phyloP scores from a whole-genome alignment of 331 rosid genomes.

The Cucumis variabilis region DNA sequence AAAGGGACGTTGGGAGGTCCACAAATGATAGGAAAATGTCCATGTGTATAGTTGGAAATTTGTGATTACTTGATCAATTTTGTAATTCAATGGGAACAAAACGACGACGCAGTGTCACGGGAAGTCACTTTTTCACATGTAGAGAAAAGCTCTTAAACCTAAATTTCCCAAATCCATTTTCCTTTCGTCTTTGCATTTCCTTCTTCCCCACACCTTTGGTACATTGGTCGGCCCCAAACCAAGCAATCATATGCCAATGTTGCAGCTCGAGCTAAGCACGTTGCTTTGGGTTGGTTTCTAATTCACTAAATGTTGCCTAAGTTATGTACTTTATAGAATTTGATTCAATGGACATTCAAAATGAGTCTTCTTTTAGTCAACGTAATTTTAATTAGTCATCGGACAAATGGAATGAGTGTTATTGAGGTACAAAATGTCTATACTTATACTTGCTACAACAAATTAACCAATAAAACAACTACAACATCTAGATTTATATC shows the following conservation, averaged over 20 bases:
- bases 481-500: too few relatives aligned
- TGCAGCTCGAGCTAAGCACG: too few relatives aligned
- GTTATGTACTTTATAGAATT: too few relatives aligned
- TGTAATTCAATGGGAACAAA: background rate
- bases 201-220: background rate
- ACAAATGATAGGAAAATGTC: background rate
- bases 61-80: background rate
- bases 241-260: background rate
- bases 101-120: slow-evolving; percentile 26
- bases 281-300: background rate
- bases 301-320: too few relatives aligned
- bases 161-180: background rate
- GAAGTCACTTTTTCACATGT: background rate
- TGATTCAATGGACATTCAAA: too few relatives aligned
- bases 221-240: background rate
- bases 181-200: background rate
- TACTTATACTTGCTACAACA: too few relatives aligned
- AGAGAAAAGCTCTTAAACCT: background rate
- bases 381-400: too few relatives aligned
- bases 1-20: too few relatives aligned
- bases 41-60: background rate
- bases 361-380: too few relatives aligned
- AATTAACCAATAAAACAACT: too few relatives aligned
- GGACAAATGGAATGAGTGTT: too few relatives aligned
- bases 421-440: too few relatives aligned